These are phyloP conservation scores for Hirschioporus abietinus DNA, from an alignment of 768 basidiomycete genomes.

Conservation along the genomic window DNA sequence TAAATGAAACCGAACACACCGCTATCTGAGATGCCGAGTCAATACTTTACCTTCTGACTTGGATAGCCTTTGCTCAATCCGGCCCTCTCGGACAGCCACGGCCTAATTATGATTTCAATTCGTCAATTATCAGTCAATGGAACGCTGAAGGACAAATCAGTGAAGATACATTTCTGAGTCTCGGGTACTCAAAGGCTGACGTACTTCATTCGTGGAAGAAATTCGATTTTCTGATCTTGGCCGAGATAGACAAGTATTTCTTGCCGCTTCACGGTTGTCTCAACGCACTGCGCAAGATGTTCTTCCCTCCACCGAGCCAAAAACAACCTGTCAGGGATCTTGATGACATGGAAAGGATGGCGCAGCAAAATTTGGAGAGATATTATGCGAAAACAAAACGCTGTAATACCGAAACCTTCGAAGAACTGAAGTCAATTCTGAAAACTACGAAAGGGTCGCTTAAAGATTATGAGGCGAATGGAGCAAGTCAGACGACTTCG, in stretches of 20 bases:
- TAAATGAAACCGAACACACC: background rate
- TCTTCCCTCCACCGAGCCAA: background rate
- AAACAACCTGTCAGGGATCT: background rate
- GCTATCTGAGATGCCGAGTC: background rate
- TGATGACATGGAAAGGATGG: no score
- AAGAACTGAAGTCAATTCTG: background rate
- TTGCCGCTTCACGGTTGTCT: background rate
- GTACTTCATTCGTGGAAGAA: background rate
- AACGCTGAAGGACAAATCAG: background rate
- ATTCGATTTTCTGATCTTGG: background rate
- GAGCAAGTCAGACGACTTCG: no score
- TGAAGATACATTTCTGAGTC: background rate
- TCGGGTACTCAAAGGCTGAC: background rate
- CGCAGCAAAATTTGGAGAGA: background rate
- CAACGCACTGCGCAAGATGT: background rate
- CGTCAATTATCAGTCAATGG: background rate
- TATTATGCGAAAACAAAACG: background rate
- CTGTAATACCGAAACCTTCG: background rate
- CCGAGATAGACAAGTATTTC: background rate
- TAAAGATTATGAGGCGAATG: background rate
- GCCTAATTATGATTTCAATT: background rate
- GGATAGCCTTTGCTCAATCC: background rate
- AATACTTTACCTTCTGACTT: background rate
- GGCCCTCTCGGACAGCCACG: background rate
- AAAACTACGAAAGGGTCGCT: background rate